Evolutionary conservation across 169 alveolate genomes (phyloP).

Genomic region (Perkinsus olseni): DNA sequence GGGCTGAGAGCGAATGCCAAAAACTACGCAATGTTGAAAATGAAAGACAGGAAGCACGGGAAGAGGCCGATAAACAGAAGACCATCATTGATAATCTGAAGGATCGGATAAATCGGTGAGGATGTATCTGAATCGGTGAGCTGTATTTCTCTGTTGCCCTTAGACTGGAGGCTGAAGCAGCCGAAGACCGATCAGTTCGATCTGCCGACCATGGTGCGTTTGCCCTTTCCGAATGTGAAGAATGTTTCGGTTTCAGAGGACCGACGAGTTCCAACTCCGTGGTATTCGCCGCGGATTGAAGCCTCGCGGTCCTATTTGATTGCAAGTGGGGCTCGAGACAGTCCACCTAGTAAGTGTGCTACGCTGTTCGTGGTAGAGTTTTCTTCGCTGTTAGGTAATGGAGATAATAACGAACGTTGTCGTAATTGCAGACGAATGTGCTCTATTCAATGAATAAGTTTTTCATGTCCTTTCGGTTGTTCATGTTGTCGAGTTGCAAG

Average conservation of each 20-base stretch:
- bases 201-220: background rate
- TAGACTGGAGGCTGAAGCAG: background rate
- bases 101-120: background rate
- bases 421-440: background rate
- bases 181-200: background rate
- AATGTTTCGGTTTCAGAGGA: background rate
- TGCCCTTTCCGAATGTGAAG: background rate
- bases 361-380: background rate
- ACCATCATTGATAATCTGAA: background rate
- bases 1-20: background rate
- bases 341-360: background rate
- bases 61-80: background rate
- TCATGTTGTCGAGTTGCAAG: background rate
- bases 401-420: background rate
- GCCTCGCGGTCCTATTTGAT: background rate
- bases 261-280: background rate
- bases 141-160: background rate
- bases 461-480: background rate
- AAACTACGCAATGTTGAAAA: background rate
- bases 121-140: background rate
- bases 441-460: background rate
- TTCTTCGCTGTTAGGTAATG: background rate
- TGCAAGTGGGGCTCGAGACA: background rate
- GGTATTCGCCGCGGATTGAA: background rate
- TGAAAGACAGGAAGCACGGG: background rate